Evolutionary conservation across 1,284 basidiomycete genomes (phyloP), one percentile per base, ranked within the genome.

Genomic region (Pseudozyma sp.): DNA sequence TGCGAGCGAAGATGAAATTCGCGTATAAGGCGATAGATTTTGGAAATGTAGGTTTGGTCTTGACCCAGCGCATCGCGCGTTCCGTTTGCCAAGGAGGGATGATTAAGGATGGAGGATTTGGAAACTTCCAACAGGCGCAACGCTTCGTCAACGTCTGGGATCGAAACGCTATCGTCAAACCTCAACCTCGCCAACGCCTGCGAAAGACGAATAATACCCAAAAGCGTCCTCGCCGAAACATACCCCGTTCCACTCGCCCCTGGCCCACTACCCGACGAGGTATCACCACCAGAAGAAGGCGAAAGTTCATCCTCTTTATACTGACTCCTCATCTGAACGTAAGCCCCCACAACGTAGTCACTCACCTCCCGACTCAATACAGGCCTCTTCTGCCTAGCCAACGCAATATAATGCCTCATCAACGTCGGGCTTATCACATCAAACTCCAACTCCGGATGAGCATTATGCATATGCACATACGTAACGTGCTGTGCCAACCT

Each of bases 331-430:
- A 99, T 89, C 62, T 93, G 92, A 50, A 99, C 97, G 82, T 99
- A 99, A 0, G 94, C 93, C 73, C 94, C 92, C 31, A 99, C 95
- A 55, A 99, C 90, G 86, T 98, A 97, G 83, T 90, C 92, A 5
- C 94, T 96, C 56, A 99, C 94, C 49, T 90, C 88, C 13, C 89
- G 89, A 6, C 94, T 92, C 3, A 99, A 94, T 16, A 90, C 90
- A 0, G 97, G 97, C 25, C 96, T 91, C 72, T 91, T 90, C 82
- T 91, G 90, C 34, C 97, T 91, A n/a, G 96, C 96, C 56, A 90
- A 88, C 9, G 95, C 96, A 79, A 99, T 98, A 86, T 97, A 99
- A 84, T 98, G 95, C 72, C 95, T 91, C 91, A 99, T 95, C 61
- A 97, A 86, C 13, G 89, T 88, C 6, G 95, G 94, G 51, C 93